Percentiles rank a stretch among this genome's conserved stretches.
These are phyloP conservation scores for Komagataella pastoris DNA, from an alignment of 805 yeast genomes.

Conservation along the genomic window DNA sequence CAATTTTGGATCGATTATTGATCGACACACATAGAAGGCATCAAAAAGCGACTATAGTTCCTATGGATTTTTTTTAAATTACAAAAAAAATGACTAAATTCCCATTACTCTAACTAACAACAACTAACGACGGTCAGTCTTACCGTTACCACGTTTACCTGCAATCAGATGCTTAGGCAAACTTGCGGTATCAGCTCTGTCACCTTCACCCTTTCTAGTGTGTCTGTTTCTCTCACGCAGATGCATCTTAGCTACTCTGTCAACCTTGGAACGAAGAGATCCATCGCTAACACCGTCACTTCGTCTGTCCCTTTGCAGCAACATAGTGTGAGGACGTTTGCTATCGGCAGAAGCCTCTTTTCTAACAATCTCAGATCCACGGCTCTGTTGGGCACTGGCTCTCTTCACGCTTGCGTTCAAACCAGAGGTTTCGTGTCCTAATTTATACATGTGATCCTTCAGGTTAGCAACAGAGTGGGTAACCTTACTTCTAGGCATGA, in stretches of 20 bases:
- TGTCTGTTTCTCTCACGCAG: constrained; percentile 88
- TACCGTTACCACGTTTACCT: constrained; percentile 96
- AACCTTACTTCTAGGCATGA: constrained; percentile 83
- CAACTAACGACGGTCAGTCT: constrained; percentile 70
- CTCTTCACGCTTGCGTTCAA: constrained; percentile 37
- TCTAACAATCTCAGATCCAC: constrained; percentile 76
- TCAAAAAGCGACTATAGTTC: constrained; percentile 4
- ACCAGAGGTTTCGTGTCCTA: constrained; percentile 77
- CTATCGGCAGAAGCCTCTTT: constrained; percentile 25
- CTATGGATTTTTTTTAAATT: constrained; percentile 4
- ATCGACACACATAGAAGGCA: background rate
- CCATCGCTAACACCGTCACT: constrained; percentile 82
- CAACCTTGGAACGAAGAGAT: constrained; percentile 70
- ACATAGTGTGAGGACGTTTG: constrained; percentile 28
- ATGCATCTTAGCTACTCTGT: constrained; percentile 74
- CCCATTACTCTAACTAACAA: constrained; percentile 1
- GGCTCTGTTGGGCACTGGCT: constrained; percentile 17
- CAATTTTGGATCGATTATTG: background rate
- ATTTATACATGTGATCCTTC: constrained; percentile 80
- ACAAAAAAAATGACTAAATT: constrained; percentile 1
- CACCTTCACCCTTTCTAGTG: constrained; percentile 94
- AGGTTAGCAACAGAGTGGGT: constrained; percentile 63
- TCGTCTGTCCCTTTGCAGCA: constrained; percentile 64
- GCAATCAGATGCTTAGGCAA: constrained; percentile 89
- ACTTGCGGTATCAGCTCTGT: constrained; percentile 75